These are phyloP conservation scores for Tetracentron sinense DNA, from an alignment of 164 flowering plant genomes.

Conservation along the genomic window DNA sequence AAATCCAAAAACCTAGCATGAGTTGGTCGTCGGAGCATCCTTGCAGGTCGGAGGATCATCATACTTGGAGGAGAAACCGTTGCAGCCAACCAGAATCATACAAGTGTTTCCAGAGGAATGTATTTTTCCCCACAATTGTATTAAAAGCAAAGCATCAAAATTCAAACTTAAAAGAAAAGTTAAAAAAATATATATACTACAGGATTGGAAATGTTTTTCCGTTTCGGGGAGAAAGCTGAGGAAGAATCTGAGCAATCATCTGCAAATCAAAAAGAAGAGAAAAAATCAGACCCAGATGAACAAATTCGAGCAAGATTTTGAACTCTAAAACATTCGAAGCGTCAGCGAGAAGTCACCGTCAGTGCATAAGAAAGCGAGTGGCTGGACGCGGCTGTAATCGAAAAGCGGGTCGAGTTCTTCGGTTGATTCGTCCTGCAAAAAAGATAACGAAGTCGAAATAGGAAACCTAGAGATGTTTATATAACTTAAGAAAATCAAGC, in stretches of 20 bases:
- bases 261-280: not conserved
- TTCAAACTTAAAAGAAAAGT: no score
- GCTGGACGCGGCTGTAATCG: constrained; percentile 1
- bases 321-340: not conserved
- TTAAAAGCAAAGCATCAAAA: no score
- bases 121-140: no score
- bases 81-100: no score
- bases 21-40: no score
- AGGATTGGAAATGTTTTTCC: no score
- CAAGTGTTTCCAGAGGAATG: no score
- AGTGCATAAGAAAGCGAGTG: not conserved
- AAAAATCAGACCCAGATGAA: not conserved
- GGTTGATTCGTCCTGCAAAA: not conserved
- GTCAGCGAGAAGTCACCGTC: not conserved
- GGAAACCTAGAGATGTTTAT: not conserved
- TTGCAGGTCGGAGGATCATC: no score
- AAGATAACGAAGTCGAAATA: not conserved
- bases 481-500: no score
- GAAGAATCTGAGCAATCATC: not conserved
- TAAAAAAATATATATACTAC: no score
- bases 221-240: not conserved
- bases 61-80: no score
- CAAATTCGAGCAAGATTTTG: not conserved
- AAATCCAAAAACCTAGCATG: no score
- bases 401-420: not conserved